Base-by-base conservation (phyloP, 2,329 filamentous ascomycete species). In the Fusarium pseudograminearum region DNA sequence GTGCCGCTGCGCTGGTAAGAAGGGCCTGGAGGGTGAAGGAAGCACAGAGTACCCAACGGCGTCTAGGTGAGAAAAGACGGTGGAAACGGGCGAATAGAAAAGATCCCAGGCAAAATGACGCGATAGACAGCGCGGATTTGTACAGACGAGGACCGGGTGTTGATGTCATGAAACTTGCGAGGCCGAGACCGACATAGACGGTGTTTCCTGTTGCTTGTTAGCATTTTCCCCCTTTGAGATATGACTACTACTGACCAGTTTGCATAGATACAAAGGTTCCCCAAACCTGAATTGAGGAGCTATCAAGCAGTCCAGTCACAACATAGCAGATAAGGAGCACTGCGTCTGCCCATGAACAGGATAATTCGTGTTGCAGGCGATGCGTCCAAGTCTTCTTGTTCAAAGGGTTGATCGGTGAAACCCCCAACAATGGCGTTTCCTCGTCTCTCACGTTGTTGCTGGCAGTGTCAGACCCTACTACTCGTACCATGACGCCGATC, bases 231-330 rank as follows among this genome's bases (percentile, higher is more conserved):
- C n/a, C 20, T 28, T 15, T 6, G n/a, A 20, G 36, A 26, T 22
- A 36, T 44, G n/a, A 30, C 11, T 16, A 18, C 10, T 12, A 79
- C 82, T 68, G 73, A 87, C 91, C 91, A 41, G 92, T 94, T 77
- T 94, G 92, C 92, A 94, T 94, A 76, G 90, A 92, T 36, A 93
- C 91, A 74, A 95, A 95, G 2, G 90, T 90, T 14, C 91, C 91
- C 90, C 91, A 94, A 42, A 91, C 90, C 57, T 89, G 90, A 42
- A 92, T 90, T 2, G 91, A 89, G 3, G 91, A 88, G 79, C 90
- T 93, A 79, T 95, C 92, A 15, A 93, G 84, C 5, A 95, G 81
- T 6, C 92, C 92, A 0, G 92, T 94, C 74, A 93, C 90, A 67
- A 92, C 80, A 77, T 94, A 94, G 79, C 90, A 93, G 42, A 87